A percentile compares a stretch with the other conserved stretches of the same genome.
phyloP scores from a whole-genome alignment of 1,284 basidiomycete genomes.

The Golubevia pallescens region DNA sequence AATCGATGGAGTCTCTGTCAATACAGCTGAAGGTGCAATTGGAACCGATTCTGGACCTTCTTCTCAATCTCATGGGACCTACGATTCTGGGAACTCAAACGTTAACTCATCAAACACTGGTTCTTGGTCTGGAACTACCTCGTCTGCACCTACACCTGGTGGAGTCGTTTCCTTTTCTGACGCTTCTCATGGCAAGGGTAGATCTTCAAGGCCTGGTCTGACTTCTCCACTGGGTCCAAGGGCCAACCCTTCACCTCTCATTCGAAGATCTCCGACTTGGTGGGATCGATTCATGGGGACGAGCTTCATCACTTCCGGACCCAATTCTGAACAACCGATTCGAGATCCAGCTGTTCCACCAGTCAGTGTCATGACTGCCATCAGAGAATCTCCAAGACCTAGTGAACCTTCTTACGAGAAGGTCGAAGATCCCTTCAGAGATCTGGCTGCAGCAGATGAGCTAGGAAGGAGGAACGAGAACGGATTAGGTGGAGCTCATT shows the following conservation, averaged over 20 bases:
- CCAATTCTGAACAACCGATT: conserved; percentile 32
- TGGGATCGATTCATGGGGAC: conserved; percentile 50
- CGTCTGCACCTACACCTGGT: conserved; percentile 9
- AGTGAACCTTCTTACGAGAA: conserved; percentile 11
- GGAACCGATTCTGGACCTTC: conserved; percentile 1
- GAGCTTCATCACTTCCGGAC: conserved; percentile 30
- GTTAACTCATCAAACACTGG: conserved; percentile 16
- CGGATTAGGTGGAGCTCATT: background rate
- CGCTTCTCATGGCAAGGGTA: conserved; percentile 8
- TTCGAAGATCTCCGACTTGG: conserved; percentile 45
- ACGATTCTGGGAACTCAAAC: conserved; percentile 26
- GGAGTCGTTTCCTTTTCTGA: conserved; percentile 36
- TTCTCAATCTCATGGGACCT: conserved; percentile 5
- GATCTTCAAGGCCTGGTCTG: conserved; percentile 3
- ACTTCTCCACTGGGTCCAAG: conserved; percentile 8
- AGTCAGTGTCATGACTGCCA: conserved; percentile 15
- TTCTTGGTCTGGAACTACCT: conserved; percentile 16
- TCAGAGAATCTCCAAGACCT: conserved; percentile 29
- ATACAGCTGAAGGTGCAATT: conserved; percentile 3
- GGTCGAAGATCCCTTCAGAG: conserved; percentile 10
- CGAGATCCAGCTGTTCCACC: conserved; percentile 44
- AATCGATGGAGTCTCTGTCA: background rate
- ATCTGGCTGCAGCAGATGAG: conserved; percentile 20
- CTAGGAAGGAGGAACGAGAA: conserved; percentile 2
- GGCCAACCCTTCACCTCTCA: conserved; percentile 4